Evolutionary conservation across 768 basidiomycete species (phyloP).

Genomic region (Lactifluus piperatus): DNA sequence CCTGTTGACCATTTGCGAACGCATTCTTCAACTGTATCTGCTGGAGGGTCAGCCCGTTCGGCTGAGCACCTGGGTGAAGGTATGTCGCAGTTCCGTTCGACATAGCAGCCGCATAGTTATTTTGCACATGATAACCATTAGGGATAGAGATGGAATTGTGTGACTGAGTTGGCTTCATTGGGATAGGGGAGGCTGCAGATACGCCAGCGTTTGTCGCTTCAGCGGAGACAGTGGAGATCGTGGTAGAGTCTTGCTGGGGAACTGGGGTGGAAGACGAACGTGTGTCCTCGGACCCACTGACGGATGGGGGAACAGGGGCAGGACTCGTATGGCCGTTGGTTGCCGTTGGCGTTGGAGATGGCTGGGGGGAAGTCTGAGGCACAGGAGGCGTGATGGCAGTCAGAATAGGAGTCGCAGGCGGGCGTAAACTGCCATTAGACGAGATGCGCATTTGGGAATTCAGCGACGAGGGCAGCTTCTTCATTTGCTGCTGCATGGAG

Average conservation of each 20-base stretch:
- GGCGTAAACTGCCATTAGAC: slow-evolving; percentile 47
- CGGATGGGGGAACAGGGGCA: not conserved
- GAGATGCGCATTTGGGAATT: slow-evolving; percentile 51
- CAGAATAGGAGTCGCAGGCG: slow-evolving; percentile 34
- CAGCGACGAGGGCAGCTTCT: slow-evolving; percentile 48
- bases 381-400: slow-evolving; percentile 27
- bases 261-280: slow-evolving; percentile 13
- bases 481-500: slow-evolving; percentile 51
- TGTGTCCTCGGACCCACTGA: slow-evolving; percentile 19
- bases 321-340: slow-evolving; percentile 12
- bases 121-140: slow-evolving; percentile 34
- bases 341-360: slow-evolving; percentile 18
- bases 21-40: slow-evolving; percentile 55
- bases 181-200: slow-evolving; percentile 30
- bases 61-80: slow-evolving; percentile 29
- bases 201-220: slow-evolving; percentile 3
- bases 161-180: slow-evolving; percentile 42
- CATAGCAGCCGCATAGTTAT: slow-evolving; percentile 37
- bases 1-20: slow-evolving; percentile 30
- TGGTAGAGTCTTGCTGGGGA: slow-evolving; percentile 9
- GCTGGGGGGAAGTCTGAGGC: slow-evolving; percentile 21
- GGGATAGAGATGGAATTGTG: slow-evolving; percentile 30
- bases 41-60: slow-evolving; percentile 41
- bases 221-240: not conserved
- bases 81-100: slow-evolving; percentile 26